Conservation (phyloP, 1,284 basidiomycete genomes). For the Crucibulum cyathiforme region DNA sequence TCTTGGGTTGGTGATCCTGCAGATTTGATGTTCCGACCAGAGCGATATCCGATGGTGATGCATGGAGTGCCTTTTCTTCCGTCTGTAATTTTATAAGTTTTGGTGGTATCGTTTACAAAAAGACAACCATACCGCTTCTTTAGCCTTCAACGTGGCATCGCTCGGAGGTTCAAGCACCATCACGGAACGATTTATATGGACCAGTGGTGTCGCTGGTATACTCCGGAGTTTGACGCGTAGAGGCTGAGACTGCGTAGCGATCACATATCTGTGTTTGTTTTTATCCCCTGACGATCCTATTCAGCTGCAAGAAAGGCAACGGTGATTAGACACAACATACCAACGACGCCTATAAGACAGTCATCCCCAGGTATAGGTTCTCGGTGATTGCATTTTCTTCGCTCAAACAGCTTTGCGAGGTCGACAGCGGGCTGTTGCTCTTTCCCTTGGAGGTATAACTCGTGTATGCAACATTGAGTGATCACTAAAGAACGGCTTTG, state of each 20-base stretch:
- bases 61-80: slow-evolving; percentile 60
- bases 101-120: not conserved
- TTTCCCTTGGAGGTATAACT: slow-evolving; percentile 83
- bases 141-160: slow-evolving; percentile 73
- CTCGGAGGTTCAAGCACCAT: slow-evolving; percentile 90
- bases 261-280: slow-evolving; percentile 90
- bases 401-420: slow-evolving; percentile 91
- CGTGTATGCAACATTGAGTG: slow-evolving; percentile 93
- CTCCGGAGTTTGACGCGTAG: slow-evolving; percentile 70
- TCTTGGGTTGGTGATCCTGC: slow-evolving; percentile 55
- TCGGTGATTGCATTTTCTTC: slow-evolving; percentile 93
- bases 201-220: slow-evolving; percentile 83
- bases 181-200: slow-evolving; percentile 90
- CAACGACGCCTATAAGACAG: slow-evolving; percentile 85
- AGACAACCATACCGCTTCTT: slow-evolving; percentile 54
- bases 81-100: slow-evolving; percentile 38
- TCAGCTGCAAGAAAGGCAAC: not conserved
- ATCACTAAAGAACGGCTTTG: slow-evolving; percentile 79
- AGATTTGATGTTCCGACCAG: slow-evolving; percentile 41
- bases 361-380: slow-evolving; percentile 82
- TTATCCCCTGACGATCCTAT: slow-evolving; percentile 61
- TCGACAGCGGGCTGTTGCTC: slow-evolving; percentile 77
- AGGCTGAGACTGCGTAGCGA: slow-evolving; percentile 79
- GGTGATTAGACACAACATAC: slow-evolving; percentile 49
- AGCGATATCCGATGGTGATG: slow-evolving; percentile 52